Evolutionary conservation across 1,284 basidiomycete species (phyloP), one percentile per base, ranked within the genome.

Genomic region (Boletus sp.): DNA sequence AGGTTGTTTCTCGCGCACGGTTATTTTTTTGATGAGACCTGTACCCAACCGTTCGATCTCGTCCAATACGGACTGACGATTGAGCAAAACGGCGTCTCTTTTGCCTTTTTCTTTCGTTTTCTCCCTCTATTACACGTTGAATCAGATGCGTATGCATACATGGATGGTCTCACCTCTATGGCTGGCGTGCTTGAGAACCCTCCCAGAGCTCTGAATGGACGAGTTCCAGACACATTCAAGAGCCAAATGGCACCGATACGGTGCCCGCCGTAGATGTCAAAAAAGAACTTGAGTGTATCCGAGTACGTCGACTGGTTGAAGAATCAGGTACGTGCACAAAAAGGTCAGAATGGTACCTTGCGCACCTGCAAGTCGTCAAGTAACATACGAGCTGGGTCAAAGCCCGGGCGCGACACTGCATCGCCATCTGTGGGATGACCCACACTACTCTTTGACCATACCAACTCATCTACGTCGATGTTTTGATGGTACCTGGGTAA

Each of bases 231-330:
- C 27, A 86, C 59, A 22, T 78, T 74, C 0, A 90, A 88, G 59
- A 96, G 91, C 89, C 93, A 98, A 1, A 97, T 80, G 0, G 80
- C 85, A 7, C 91, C 94, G 45, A 95, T 84, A 8, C 75, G 72
- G 43, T 78, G 71, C 0, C 95, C 94, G 13, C 96, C 96, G 30
- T 84, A 76, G 0, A 76, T 70, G 60, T 99, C 95, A 60, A 84
- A 82, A 74, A 98, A 99, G 42, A 96, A 76, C 45, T 89, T 78
- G 56, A 91, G 77, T 0, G 85, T 84, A 57, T 93, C 87, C 7
- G 78, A 74, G 67, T 91, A 96, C 5, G 82, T 68, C n/a, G 76
- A 72, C 84, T 93, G 57, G 34, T 39, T 19, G 19, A 44, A 50
- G 29, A 29, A 46, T 55, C 35, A 49, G 20, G 9, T 5, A 37